phyloP scores from a whole-genome alignment of 805 yeast species.

The Yamadazyma sp. region DNA sequence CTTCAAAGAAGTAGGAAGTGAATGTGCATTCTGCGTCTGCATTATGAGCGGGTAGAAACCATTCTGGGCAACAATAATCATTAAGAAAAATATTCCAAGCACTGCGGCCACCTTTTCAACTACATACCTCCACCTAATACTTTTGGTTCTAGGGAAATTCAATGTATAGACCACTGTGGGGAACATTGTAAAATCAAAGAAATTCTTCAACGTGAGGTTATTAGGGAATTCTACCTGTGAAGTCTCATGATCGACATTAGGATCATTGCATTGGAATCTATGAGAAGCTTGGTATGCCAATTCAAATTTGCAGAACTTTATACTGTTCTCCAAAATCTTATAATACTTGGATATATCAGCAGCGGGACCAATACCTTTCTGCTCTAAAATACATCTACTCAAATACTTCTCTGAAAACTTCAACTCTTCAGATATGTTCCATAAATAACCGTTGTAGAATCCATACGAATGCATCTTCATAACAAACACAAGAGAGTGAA shows the following conservation, averaged over 20 bases:
- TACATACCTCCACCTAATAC: constrained; percentile 69
- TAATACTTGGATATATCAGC: constrained; percentile 25
- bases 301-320: constrained; percentile 73
- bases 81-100: constrained; percentile 80
- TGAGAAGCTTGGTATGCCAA: constrained; percentile 52
- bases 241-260: constrained; percentile 9
- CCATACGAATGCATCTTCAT: constrained; percentile 97
- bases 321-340: constrained; percentile 44
- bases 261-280: constrained; percentile 11
- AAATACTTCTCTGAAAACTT: constrained; percentile 46
- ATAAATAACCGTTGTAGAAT: constrained; percentile 87
- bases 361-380: constrained; percentile 23
- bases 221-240: constrained; percentile 55
- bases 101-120: constrained; percentile 71
- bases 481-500: constrained; percentile 81
- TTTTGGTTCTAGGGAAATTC: constrained; percentile 73
- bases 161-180: constrained; percentile 87
- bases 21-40: constrained; percentile 54
- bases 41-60: constrained; percentile 72
- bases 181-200: constrained; percentile 77
- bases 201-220: constrained; percentile 65
- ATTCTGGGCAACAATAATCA: constrained; percentile 79
- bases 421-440: constrained; percentile 60
- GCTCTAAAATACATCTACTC: constrained; percentile 35
- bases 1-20: constrained; percentile 47